A percentile compares a stretch with the other conserved stretches of the same genome.
phyloP scores from a whole-genome alignment of 2,329 filamentous ascomycete species.

The Raffaelea ambrosiae region DNA sequence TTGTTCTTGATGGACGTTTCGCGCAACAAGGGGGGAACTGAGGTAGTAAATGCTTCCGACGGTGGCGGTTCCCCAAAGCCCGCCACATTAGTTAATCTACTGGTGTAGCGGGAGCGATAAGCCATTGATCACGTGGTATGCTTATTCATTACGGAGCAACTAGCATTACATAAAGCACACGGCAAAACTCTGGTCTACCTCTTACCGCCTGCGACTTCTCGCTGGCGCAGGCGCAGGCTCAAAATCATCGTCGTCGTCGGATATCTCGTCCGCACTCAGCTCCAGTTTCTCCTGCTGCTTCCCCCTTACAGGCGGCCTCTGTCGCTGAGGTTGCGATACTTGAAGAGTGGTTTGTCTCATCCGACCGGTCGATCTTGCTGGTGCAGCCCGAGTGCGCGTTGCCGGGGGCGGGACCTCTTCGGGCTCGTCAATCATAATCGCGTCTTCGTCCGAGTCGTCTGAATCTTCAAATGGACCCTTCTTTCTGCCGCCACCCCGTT shows the following conservation, averaged over 20 bases:
- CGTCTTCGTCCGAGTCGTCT: slow-evolving; percentile 33
- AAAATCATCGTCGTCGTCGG: slow-evolving; percentile 14
- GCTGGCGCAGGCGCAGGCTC: slow-evolving; percentile 9
- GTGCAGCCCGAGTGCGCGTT: slow-evolving; percentile 7
- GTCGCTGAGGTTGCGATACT: slow-evolving; percentile 6
- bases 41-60: neutral
- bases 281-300: slow-evolving; percentile 2
- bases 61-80: neutral
- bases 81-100: too few species aligned
- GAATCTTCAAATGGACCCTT: slow-evolving; percentile 29
- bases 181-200: too few species aligned
- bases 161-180: neutral
- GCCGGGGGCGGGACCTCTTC: slow-evolving; percentile 25
- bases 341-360: slow-evolving; percentile 11
- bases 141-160: neutral
- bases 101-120: too few species aligned
- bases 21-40: slow-evolving; percentile 1
- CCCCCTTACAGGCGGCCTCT: neutral
- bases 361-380: neutral
- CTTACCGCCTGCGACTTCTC: neutral
- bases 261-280: slow-evolving; percentile 15
- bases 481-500: slow-evolving; percentile 34
- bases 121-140: neutral
- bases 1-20: slow-evolving; percentile 13
- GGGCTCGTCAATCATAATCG: slow-evolving; percentile 39